Conservation (phyloP, 2,329 filamentous ascomycete genomes). For the Aspergillus novoparasiticus region DNA sequence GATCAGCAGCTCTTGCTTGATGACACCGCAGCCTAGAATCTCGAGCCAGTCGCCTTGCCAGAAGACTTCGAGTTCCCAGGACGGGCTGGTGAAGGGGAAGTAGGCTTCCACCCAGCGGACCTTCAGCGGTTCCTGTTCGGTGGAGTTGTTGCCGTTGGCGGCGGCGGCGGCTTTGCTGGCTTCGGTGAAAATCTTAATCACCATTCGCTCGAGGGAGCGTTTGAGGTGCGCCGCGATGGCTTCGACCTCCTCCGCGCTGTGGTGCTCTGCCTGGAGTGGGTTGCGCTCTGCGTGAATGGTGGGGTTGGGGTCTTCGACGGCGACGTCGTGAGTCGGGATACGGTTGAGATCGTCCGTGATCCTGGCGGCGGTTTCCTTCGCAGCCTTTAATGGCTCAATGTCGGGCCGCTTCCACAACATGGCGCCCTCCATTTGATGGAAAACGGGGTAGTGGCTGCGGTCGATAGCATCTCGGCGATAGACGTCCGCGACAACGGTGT, state of each 20-base stretch:
- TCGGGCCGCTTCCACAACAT: conserved; percentile 76
- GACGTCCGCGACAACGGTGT: conserved; percentile 90
- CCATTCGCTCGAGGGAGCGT: conserved; percentile 82
- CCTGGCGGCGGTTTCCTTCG: conserved; percentile 54
- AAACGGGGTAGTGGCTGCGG: conserved; percentile 91
- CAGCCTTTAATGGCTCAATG: conserved; percentile 33
- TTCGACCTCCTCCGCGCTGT: conserved; percentile 75
- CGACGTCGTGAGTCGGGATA: conserved; percentile 72
- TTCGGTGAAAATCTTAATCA: conserved; percentile 82
- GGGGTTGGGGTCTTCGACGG: conserved; percentile 82
- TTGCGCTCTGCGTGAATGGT: conserved; percentile 77
- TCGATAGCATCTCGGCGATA: conserved; percentile 95
- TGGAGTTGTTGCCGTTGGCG: conserved; percentile 55
- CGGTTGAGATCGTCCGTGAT: conserved; percentile 71
- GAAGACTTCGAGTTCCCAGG: conserved; percentile 94
- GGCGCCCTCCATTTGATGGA: conserved; percentile 98
- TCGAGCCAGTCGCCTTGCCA: conserved; percentile 96
- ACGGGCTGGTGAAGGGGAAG: conserved; percentile 95
- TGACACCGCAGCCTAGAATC: conserved; percentile 88
- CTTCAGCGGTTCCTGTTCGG: conserved; percentile 67
- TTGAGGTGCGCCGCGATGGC: conserved; percentile 86
- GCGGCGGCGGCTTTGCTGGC: conserved; percentile 69
- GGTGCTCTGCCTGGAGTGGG: conserved; percentile 73
- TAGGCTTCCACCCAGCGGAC: conserved; percentile 96
- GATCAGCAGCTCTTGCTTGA: conserved; percentile 78